A percentile compares a stretch with the other conserved stretches of the same genome.
Evolutionary conservation across 1,284 basidiomycete species (phyloP).

Genomic region (Pascua guehoae): DNA sequence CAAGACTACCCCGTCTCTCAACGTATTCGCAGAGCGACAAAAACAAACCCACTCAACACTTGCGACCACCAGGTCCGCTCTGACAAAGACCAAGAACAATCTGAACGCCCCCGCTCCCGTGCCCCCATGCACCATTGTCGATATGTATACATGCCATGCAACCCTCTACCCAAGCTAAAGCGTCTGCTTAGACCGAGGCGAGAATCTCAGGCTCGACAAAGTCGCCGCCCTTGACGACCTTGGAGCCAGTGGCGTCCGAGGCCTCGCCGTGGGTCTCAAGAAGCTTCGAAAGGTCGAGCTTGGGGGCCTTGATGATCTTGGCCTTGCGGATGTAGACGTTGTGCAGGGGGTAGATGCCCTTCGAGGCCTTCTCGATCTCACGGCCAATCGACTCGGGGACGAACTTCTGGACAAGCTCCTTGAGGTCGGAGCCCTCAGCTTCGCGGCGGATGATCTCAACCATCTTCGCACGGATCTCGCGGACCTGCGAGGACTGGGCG

Average conservation of each 20-base stretch:
- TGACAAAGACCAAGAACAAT: too few species aligned
- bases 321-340: conserved; percentile 92
- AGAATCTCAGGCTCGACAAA: conserved; percentile 51
- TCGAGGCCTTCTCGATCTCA: conserved; percentile 97
- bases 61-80: too few species aligned
- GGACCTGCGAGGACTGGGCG: conserved; percentile 90
- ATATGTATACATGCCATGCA: conserved; percentile 38
- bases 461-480: conserved; percentile 99
- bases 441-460: conserved; percentile 99
- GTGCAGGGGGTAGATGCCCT: conserved; percentile 33
- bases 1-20: too few species aligned
- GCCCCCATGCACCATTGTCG: conserved; percentile 1
- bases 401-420: conserved; percentile 98
- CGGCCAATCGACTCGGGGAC: conserved; percentile 98
- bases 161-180: conserved; percentile 22
- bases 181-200: conserved; percentile 46
- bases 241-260: conserved; percentile 60
- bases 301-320: conserved; percentile 93
- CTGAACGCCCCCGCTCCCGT: too few species aligned
- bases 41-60: too few species aligned
- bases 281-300: conserved; percentile 92
- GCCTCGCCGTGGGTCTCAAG: conserved; percentile 94
- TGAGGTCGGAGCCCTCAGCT: conserved; percentile 91
- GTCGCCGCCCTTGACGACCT: conserved; percentile 48
- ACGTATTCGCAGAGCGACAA: too few species aligned